Evolutionary conservation across 305 asterid species (phyloP).

Genomic region (Andrographis paniculata): DNA sequence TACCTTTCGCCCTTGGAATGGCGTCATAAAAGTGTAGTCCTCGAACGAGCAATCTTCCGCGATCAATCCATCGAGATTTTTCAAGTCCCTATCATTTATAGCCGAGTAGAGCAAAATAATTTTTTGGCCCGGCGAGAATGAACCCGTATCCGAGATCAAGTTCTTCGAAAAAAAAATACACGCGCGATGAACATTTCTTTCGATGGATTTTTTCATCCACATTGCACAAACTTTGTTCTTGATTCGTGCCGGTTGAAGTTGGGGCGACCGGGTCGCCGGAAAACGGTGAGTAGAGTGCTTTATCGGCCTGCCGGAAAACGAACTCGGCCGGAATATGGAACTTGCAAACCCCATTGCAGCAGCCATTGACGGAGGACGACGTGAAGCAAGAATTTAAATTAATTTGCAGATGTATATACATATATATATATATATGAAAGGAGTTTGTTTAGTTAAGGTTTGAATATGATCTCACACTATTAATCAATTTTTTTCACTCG

Average conservation of each 20-base stretch:
- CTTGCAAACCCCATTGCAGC: slow-evolving; percentile 19
- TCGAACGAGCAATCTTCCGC: slow-evolving; percentile 48
- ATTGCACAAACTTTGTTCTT: slow-evolving; percentile 14
- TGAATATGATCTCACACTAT: too few relatives aligned
- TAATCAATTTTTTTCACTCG: too few relatives aligned
- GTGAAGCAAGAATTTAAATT: too few relatives aligned
- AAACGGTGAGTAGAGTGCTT: slow-evolving; percentile 6
- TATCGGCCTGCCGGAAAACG: slow-evolving; percentile 8
- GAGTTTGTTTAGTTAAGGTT: too few relatives aligned
- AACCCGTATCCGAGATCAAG: slow-evolving; percentile 14
- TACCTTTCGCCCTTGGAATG: slow-evolving; percentile 51
- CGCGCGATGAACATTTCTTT: too few relatives aligned
- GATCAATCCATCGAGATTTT: slow-evolving; percentile 29
- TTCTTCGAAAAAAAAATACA: too few relatives aligned
- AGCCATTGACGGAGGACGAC: too few relatives aligned
- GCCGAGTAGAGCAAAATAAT: slow-evolving; percentile 42
- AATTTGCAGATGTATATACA: too few relatives aligned
- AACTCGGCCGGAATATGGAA: slow-evolving; percentile 8
- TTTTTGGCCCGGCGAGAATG: slow-evolving; percentile 33
- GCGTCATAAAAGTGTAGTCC: slow-evolving; percentile 48
- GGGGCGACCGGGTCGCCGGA: slow-evolving; percentile 6
- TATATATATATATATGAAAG: too few relatives aligned
- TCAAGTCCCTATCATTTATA: slow-evolving; percentile 47
- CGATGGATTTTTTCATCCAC: too few relatives aligned
- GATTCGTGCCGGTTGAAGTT: slow-evolving; percentile 8